phyloP scores from a whole-genome alignment of 1,284 basidiomycete species.

The Ceratobasidium sp. region DNA sequence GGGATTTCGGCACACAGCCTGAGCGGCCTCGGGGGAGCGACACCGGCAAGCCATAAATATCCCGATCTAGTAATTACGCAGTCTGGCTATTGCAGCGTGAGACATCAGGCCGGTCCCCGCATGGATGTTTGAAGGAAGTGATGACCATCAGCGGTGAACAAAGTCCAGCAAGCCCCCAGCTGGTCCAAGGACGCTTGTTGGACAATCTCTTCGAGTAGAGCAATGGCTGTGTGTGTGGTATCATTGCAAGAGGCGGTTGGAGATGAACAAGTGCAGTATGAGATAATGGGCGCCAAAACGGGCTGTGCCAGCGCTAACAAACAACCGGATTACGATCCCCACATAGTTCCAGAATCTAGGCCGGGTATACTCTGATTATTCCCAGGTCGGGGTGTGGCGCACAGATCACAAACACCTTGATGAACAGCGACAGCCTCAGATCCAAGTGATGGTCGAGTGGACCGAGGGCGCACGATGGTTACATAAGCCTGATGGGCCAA shows the following conservation, averaged over 20 bases:
- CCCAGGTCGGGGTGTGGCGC: slow-evolving; percentile 18
- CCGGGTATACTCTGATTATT: slow-evolving; percentile 13
- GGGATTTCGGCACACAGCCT: slow-evolving; percentile 32
- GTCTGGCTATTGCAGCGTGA: slow-evolving; percentile 4
- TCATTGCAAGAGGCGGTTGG: neutral
- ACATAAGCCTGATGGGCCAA: no score
- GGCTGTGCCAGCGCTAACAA: neutral
- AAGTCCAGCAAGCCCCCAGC: neutral
- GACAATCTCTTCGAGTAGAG: neutral
- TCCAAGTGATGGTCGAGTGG: no score
- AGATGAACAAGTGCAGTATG: neutral
- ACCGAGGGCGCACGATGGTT: no score
- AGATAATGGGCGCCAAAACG: slow-evolving; percentile 14
- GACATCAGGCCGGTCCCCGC: neutral
- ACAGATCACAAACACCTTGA: neutral
- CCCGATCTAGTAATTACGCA: neutral
- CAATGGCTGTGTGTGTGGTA: slow-evolving; percentile 28
- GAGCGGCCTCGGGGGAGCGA: slow-evolving; percentile 19
- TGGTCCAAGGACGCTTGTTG: neutral
- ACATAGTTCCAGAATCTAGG: neutral
- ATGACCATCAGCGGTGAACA: slow-evolving; percentile 7
- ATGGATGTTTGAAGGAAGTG: slow-evolving; percentile 2
- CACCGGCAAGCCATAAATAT: slow-evolving; percentile 7
- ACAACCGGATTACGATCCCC: neutral
- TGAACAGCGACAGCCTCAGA: neutral